Evolutionary conservation across 306 rosid species (phyloP).

Genomic region (Vicia villosa): DNA sequence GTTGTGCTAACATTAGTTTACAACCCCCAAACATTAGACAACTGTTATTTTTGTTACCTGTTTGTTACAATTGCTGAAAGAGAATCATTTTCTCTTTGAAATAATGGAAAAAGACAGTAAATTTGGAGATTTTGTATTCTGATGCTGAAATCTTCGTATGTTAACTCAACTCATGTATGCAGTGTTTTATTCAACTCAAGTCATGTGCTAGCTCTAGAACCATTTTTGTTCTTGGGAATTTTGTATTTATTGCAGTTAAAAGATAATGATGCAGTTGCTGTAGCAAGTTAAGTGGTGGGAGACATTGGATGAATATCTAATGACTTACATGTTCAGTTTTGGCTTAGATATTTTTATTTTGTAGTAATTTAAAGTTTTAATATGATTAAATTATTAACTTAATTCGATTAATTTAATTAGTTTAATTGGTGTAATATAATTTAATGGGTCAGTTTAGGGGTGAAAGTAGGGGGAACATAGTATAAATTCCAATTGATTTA

Average conservation of each 20-base stretch:
- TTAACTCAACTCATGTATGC: slow-evolving; percentile 1
- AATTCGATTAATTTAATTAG: no score
- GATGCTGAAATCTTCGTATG: not conserved
- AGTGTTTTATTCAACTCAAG: slow-evolving; percentile 1
- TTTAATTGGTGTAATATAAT: no score
- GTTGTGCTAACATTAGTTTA: not conserved
- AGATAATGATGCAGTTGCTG: not conserved
- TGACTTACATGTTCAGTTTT: not conserved
- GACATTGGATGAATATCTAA: not conserved
- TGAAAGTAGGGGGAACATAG: no score
- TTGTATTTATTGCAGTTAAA: not conserved
- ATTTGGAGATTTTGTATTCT: not conserved
- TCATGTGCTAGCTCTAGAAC: not conserved
- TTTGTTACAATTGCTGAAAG: slow-evolving; percentile 3
- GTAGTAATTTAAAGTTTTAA: no score
- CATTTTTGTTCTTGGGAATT: not conserved
- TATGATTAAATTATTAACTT: no score
- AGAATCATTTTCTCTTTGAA: slow-evolving; percentile 1
- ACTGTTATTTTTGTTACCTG: not conserved
- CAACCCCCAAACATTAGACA: slow-evolving; percentile 18
- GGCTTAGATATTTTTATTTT: no score
- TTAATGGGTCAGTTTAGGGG: not conserved
- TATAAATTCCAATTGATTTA: no score
- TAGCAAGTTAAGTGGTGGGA: not conserved
- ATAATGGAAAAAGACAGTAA: not conserved